A percentile compares a stretch with the other conserved stretches of the same genome.
These are phyloP conservation scores for Mycena galopus DNA, from an alignment of 768 basidiomycete genomes.

Conservation along the genomic window DNA sequence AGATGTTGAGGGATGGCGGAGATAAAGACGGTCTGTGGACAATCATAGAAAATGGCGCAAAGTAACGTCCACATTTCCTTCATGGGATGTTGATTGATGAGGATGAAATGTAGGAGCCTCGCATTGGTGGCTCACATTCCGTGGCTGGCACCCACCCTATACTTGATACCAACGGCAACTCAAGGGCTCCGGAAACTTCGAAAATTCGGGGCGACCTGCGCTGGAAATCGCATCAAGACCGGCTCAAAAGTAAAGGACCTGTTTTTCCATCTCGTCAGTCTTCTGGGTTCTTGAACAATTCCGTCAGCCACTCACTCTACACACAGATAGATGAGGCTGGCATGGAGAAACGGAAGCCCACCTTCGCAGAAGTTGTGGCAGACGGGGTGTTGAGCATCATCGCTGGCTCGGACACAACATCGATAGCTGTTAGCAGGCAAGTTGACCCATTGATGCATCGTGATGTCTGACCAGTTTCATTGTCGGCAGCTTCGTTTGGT, in stretches of 20 bases:
- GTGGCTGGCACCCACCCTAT: conserved; percentile 21
- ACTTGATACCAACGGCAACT: conserved; percentile 14
- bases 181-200: conserved; percentile 7
- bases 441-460: not conserved
- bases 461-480: not conserved
- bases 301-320: not conserved
- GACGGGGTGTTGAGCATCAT: conserved; percentile 55
- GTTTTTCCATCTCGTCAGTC: conserved; percentile 51
- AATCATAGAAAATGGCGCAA: conserved; percentile 58
- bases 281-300: not conserved
- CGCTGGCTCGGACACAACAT: conserved; percentile 60
- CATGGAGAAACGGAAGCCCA: conserved; percentile 46
- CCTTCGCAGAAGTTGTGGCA: conserved; percentile 50
- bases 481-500: conserved; percentile 46
- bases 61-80: conserved; percentile 44
- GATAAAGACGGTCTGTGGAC: conserved; percentile 62
- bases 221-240: conserved; percentile 24
- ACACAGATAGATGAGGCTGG: conserved; percentile 57
- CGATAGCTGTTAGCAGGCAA: conserved; percentile 43
- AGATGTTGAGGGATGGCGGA: conserved; percentile 53
- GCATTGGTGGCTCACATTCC: conserved; percentile 54
- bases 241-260: conserved; percentile 55
- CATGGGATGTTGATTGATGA: too few relatives aligned
- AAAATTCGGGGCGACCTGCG: conserved; percentile 22
- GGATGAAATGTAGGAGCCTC: conserved; percentile 41